Evolutionary conservation across 345 rosid species (phyloP).

Genomic region (Acer saccharum): DNA sequence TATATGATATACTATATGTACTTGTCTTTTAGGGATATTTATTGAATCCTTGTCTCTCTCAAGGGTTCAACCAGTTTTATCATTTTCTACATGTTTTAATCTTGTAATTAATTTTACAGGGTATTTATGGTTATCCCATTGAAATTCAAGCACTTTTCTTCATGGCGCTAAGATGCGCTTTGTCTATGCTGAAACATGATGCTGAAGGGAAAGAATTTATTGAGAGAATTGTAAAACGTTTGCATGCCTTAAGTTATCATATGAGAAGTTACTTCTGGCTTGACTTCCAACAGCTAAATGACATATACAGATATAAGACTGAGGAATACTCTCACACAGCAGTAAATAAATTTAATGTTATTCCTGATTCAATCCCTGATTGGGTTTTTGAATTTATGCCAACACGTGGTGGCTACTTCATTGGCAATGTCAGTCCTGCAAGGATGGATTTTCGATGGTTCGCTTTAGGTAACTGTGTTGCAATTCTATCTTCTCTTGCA

Average conservation of each 20-base stretch:
- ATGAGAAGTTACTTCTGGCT: conserved; percentile 69
- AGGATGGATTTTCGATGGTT: conserved; percentile 80
- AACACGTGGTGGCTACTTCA: conserved; percentile 63
- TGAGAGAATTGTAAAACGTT: conserved; percentile 60
- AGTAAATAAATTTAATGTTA: conserved; percentile 62
- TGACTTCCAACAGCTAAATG: conserved; percentile 62
- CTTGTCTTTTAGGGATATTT: neutral
- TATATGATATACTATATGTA: no score
- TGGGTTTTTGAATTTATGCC: conserved; percentile 80
- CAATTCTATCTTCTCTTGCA: conserved; percentile 58
- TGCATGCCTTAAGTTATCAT: conserved; percentile 62
- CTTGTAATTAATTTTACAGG: conserved; percentile 38
- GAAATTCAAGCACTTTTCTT: conserved; percentile 82
- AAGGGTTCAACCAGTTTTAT: neutral
- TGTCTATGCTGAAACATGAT: conserved; percentile 64
- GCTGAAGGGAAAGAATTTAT: conserved; percentile 58
- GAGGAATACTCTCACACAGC: conserved; percentile 74
- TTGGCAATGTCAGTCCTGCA: conserved; percentile 78
- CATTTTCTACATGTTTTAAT: neutral
- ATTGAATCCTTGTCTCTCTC: neutral
- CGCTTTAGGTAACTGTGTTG: conserved; percentile 58
- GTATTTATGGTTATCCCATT: conserved; percentile 79
- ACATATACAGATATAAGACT: conserved; percentile 58
- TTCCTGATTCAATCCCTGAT: conserved; percentile 63
- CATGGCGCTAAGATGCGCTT: conserved; percentile 67